These are phyloP conservation scores for Arabis alpina DNA, from an alignment of 345 rosid genomes.

Conservation along the genomic window DNA sequence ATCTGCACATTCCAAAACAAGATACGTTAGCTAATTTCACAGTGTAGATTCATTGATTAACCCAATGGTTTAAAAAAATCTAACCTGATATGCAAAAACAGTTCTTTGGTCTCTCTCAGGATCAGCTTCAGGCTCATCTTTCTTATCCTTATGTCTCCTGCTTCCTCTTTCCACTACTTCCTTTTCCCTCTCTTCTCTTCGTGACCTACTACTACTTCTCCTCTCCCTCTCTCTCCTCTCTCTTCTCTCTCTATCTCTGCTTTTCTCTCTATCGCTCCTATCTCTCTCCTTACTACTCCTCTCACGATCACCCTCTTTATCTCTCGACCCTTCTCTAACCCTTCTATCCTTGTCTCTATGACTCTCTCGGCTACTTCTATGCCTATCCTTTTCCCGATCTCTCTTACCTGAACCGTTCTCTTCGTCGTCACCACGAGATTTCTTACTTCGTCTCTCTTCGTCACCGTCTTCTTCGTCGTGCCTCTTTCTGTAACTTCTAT, in stretches of 20 bases:
- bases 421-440: constrained; percentile 62
- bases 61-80: constrained; percentile 4
- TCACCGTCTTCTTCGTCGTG: constrained; percentile 54
- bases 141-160: constrained; percentile 82
- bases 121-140: constrained; percentile 92
- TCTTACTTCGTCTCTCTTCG: constrained; percentile 56
- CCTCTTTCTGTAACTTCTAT: constrained; percentile 74
- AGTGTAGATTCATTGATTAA: background rate
- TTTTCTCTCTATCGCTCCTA: constrained; percentile 43
- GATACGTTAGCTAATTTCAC: background rate
- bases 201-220: constrained; percentile 50
- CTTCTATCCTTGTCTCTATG: constrained; percentile 47
- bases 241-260: constrained; percentile 47
- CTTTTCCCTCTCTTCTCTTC: constrained; percentile 49
- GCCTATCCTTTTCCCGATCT: constrained; percentile 59
- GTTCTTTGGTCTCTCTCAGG: constrained; percentile 98
- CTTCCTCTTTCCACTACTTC: constrained; percentile 50
- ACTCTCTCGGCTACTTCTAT: constrained; percentile 52
- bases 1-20: constrained; percentile 57
- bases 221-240: constrained; percentile 34
- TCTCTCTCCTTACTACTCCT: constrained; percentile 51
- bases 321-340: constrained; percentile 53
- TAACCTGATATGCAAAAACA: constrained; percentile 96
- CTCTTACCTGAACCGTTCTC: constrained; percentile 53
- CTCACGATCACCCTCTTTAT: constrained; percentile 46